A percentile compares a stretch with the other conserved stretches of the same genome.
These are phyloP conservation scores for Patellifolia procumbens DNA, from an alignment of 179 eudicot species.

Conservation along the genomic window DNA sequence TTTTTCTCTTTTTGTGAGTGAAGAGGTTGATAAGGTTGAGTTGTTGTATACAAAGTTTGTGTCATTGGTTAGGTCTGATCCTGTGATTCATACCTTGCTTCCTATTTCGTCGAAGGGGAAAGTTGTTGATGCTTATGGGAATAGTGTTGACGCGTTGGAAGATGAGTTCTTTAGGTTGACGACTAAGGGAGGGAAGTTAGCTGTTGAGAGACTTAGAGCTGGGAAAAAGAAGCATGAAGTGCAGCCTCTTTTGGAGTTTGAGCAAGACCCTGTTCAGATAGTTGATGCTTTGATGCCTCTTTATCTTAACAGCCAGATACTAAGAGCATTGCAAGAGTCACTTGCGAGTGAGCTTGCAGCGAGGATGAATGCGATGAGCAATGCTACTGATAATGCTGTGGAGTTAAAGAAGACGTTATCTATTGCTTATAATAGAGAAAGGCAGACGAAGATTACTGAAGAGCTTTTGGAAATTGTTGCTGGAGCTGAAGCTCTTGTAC, in stretches of 20 bases:
- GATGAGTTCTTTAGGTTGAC: constrained; percentile 87
- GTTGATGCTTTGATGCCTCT: constrained; percentile 89
- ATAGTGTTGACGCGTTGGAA: constrained; percentile 60
- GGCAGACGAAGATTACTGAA: constrained; percentile 75
- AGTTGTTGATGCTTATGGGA: constrained; percentile 64
- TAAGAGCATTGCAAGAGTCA: constrained; percentile 86
- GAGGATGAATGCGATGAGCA: constrained; percentile 82
- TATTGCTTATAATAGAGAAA: constrained; percentile 50
- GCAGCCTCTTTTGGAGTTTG: constrained; percentile 59
- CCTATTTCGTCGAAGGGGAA: constrained; percentile 69
- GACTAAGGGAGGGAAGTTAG: constrained; percentile 68
- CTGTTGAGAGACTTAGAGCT: constrained; percentile 52
- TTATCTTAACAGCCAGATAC: constrained; percentile 83
- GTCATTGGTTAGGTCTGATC: constrained; percentile 66
- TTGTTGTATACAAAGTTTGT: constrained; percentile 74
- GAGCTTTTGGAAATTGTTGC: constrained; percentile 83
- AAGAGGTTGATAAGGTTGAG: constrained; percentile 95
- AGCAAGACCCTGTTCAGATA: constrained; percentile 87
- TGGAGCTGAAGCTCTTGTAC: constrained; percentile 66
- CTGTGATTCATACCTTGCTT: constrained; percentile 74
- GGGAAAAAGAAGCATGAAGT: constrained; percentile 34
- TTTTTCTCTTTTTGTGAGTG: constrained; percentile 71
- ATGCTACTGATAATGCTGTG: constrained; percentile 73
- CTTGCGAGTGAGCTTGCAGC: constrained; percentile 85
- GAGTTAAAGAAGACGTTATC: constrained; percentile 59